Conservation (phyloP, 176 grass and related monocot species). For the Carex kokanica region DNA sequence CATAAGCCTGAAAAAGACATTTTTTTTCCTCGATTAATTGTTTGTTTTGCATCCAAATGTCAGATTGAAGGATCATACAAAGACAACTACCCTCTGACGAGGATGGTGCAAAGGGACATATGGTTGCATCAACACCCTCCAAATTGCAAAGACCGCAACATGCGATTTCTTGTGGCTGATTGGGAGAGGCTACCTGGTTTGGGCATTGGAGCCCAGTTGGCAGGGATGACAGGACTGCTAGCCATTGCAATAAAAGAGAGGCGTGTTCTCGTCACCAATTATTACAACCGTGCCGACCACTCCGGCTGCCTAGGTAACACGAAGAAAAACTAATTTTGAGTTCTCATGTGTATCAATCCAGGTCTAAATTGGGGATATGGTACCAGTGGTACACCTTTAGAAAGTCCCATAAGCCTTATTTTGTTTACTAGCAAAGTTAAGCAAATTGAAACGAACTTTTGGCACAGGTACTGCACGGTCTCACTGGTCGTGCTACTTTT, state of each 20-base stretch:
- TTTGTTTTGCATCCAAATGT: background rate
- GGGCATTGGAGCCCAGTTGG: conserved; percentile 54
- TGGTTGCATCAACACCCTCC: conserved; percentile 65
- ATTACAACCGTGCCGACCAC: conserved; percentile 74
- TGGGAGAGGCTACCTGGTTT: conserved; percentile 62
- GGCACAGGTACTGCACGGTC: conserved; percentile 51
- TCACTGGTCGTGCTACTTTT: conserved; percentile 74
- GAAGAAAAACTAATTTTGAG: background rate
- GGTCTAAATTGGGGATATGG: background rate
- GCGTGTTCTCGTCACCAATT: conserved; percentile 56
- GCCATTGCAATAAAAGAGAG: conserved; percentile 66
- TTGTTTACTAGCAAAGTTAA: background rate
- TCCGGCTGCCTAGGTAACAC: conserved; percentile 48
- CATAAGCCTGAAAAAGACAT: background rate
- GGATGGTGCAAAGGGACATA: conserved; percentile 59
- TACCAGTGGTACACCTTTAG: background rate
- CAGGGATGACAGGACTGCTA: conserved; percentile 58
- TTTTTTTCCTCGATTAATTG: background rate
- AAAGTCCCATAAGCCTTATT: background rate
- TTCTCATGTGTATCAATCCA: background rate
- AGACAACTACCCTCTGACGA: conserved; percentile 72
- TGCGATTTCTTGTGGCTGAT: conserved; percentile 55
- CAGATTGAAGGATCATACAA: conserved; percentile 73
- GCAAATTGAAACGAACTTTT: conserved; percentile 8
- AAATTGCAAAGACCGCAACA: conserved; percentile 49